Conservation (phyloP, 192 early-diverging fungal genomes). For the Jimgerdemannia flammicorona region DNA sequence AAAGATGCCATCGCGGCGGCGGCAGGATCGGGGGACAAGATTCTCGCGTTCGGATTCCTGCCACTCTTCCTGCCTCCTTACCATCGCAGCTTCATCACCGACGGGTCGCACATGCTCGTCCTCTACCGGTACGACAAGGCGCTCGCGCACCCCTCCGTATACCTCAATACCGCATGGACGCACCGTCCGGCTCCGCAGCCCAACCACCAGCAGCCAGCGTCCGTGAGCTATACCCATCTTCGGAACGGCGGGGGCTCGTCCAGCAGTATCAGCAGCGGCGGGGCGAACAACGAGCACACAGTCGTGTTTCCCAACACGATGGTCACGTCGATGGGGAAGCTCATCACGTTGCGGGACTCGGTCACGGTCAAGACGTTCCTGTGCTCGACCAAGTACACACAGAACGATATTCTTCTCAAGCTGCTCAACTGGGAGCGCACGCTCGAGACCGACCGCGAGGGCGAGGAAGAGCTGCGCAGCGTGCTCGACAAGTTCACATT, state of each 20-base stretch:
- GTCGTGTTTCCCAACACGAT: background rate
- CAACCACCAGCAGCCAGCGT: conserved; percentile 18
- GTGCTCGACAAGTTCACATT: conserved; percentile 48
- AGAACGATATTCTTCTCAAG: conserved; percentile 58
- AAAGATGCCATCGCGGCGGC: background rate
- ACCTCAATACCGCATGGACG: conserved; percentile 48
- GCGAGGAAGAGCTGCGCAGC: conserved; percentile 26
- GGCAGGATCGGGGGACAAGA: conserved; percentile 24
- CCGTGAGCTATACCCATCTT: background rate
- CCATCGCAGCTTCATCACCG: conserved; percentile 50
- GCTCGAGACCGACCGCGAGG: conserved; percentile 10
- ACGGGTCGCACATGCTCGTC: conserved; percentile 52
- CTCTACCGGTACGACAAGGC: conserved; percentile 62
- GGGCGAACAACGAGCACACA: background rate
- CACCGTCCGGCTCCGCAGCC: conserved; percentile 21
- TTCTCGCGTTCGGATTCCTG: conserved; percentile 59
- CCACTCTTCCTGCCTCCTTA: conserved; percentile 48
- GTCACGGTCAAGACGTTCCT: conserved; percentile 52
- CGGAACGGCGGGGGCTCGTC: background rate
- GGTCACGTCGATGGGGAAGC: conserved; percentile 3
- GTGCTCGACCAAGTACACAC: conserved; percentile 63
- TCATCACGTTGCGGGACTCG: conserved; percentile 33
- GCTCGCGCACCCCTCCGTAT: conserved; percentile 32
- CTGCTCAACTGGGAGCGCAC: conserved; percentile 59
- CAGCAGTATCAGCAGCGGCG: conserved; percentile 2